Base-by-base conservation (phyloP, 352 stramenopile species). In the Aphanomyces euteiches region DNA sequence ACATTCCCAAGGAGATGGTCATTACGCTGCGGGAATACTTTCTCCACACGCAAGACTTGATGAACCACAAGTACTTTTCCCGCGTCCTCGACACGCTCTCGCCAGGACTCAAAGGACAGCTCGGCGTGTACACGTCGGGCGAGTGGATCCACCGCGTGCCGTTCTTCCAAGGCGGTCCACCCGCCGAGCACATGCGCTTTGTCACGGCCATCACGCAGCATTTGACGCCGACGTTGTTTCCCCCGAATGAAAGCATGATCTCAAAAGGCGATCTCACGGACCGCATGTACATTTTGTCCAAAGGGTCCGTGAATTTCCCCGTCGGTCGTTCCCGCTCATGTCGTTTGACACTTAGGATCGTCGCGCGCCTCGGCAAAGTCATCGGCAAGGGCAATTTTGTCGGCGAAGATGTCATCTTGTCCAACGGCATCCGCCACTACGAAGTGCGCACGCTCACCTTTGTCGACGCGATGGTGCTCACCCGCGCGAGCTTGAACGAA, bases 41-140 rank as follows among this genome's bases (percentile, higher is more conserved):
- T 47, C 3, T 66, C 2, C 53, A 67, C 38, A 73, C 41, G 40
- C 19, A 61, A 13, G 54, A 59, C 47, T 47, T 67, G n/a, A 67
- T 73, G 54, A 61, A 66, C 67, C 54, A 67, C 19, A 59, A 67
- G 15, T 73, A 73, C 53, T 73, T 67, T 73, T 47, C 54, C 34
- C 39, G 54, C 17, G 54, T 59, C 10, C 67, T 73, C 36, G 56
- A 67, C 36, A 73, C 54, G 43, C 67, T 73, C 19, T 73, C 67
- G 36, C 67, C 67, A 10, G 67, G 57, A 10, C 67, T 73, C 43
- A 43, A 60, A 4, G 67, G 67, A 47, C 19, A 56, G 17, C 47
- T 73, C 17, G 67, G 41, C 7, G 54, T 67, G 38, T 66, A 73
- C 38, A 67, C 57, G 47, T 67, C 37, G 4, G 67, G 67, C 59